Conservation (phyloP, 2,329 filamentous ascomycete genomes). For the Colletotrichum eremochloae region DNA sequence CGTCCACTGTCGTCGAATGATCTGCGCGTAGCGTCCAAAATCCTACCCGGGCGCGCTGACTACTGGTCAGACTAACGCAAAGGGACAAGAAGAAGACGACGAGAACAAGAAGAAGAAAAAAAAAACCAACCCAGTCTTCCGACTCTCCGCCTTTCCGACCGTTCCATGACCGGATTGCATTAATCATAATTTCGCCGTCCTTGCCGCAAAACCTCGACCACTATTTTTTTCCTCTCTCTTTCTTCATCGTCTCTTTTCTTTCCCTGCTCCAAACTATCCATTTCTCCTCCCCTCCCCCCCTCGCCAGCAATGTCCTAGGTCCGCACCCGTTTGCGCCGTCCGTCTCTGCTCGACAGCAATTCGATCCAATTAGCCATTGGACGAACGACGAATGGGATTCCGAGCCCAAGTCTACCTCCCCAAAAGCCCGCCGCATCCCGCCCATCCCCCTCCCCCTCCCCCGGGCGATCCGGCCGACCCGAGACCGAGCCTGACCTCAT, state of each 20-base stretch:
- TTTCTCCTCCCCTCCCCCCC: not conserved
- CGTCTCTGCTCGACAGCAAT: slow-evolving; percentile 5
- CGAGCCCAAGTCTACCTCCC: too few species aligned
- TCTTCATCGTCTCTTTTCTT: not conserved
- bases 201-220: not conserved
- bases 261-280: not conserved
- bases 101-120: not conserved
- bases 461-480: slow-evolving; percentile 17
- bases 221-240: not conserved
- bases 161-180: slow-evolving; percentile 11
- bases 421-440: not conserved
- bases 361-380: slow-evolving; percentile 9
- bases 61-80: not conserved
- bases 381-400: not conserved
- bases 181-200: slow-evolving; percentile 20
- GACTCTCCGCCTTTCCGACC: slow-evolving; percentile 30
- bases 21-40: slow-evolving; percentile 16
- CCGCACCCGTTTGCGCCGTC: not conserved
- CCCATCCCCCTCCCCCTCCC: not conserved
- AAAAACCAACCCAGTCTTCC: not conserved
- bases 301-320: slow-evolving; percentile 21
- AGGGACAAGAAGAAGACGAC: not conserved
- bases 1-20: slow-evolving; percentile 9
- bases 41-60: slow-evolving; percentile 12
- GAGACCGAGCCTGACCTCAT: not conserved